Conservation (phyloP, 2,329 filamentous ascomycete genomes). For the Ceratocystis variospora region DNA sequence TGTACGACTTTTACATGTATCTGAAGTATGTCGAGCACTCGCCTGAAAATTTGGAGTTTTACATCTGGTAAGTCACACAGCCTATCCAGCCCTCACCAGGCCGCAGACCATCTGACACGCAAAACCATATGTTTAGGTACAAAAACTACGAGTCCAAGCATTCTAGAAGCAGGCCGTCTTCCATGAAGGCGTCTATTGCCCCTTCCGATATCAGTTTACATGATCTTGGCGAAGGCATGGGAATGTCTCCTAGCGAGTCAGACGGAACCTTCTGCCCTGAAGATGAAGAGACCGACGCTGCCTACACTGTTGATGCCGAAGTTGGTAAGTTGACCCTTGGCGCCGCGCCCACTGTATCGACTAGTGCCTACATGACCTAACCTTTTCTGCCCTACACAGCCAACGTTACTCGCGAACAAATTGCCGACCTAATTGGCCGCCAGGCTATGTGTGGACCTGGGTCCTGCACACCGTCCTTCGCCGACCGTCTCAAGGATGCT, state of each 20-base stretch:
- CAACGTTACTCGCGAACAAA: conserved; percentile 18
- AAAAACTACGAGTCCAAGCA: conserved; percentile 30
- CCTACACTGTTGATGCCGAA: conserved; percentile 25
- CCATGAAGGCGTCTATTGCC: conserved; percentile 18
- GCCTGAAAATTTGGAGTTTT: conserved; percentile 37
- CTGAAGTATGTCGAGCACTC: conserved; percentile 37
- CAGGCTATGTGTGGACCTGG: conserved; percentile 19
- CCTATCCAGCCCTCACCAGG: not conserved
- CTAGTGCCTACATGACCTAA: not conserved
- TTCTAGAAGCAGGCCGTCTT: conserved; percentile 15
- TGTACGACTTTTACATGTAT: conserved; percentile 40
- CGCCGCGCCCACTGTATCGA: not conserved
- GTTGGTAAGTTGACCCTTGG: conserved; percentile 23
- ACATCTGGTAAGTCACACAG: conserved; percentile 30
- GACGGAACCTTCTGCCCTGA: conserved; percentile 20
- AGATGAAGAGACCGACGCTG: conserved; percentile 25
- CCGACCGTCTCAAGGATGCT: conserved; percentile 22
- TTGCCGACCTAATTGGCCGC: conserved; percentile 18
- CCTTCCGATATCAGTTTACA: conserved; percentile 16
- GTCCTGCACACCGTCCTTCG: conserved; percentile 17
- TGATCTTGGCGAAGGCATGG: conserved; percentile 9
- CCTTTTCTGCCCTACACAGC: conserved; percentile 3
- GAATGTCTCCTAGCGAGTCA: conserved; percentile 3
- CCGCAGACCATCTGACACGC: not conserved
- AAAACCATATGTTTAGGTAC: conserved; percentile 27